Evolutionary conservation across 2,329 filamentous ascomycete species (phyloP), one percentile per base, ranked within the genome.

Genomic region (Alternaria panax): DNA sequence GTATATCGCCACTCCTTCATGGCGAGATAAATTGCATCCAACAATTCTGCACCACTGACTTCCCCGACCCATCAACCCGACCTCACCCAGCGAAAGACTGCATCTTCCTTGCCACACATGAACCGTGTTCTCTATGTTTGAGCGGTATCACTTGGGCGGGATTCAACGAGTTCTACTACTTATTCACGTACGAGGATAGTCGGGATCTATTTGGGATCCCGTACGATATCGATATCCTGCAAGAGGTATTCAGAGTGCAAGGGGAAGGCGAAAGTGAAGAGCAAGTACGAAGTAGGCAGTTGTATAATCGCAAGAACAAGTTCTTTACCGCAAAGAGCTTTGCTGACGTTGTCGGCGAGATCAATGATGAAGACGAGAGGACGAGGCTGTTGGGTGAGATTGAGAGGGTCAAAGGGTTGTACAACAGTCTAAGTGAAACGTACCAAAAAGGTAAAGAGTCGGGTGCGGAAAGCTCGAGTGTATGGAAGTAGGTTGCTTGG

Each of bases 21-120:
- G 85, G 85, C 60, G 85, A 87, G 65, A 86, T 87, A 72, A 85
- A 86, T 72, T 87, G 85, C 78, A 86, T 87, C 73, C 84, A 86
- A 66, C 75, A 82, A 30, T 87, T 87, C 77, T 87, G 85, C 74
- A 79, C 79, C 1, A 36, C 58, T 40, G 60, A 67, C 40, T 68
- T 57, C 22, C 63, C 66, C 0, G 69, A 59, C 70, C 79, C 12
- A 62, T 73, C 46, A 67, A 81, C 3, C 59, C 71, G 34, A 66
- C 78, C 82, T 1, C 81, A 82, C 0, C 72, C 72, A 36, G 76
- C 81, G 5, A 72, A 75, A 8, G 83, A 85, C 66, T 87, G 85
- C 75, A 68, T 87, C 69, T 87, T 87, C 77, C 81, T 87, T 59
- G 83, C 84, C 5, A 87, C 85, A 0, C 85, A 87, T 68, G 85